Conservation (phyloP, 2,329 filamentous ascomycete genomes). For the Fusarium miscanthi region DNA sequence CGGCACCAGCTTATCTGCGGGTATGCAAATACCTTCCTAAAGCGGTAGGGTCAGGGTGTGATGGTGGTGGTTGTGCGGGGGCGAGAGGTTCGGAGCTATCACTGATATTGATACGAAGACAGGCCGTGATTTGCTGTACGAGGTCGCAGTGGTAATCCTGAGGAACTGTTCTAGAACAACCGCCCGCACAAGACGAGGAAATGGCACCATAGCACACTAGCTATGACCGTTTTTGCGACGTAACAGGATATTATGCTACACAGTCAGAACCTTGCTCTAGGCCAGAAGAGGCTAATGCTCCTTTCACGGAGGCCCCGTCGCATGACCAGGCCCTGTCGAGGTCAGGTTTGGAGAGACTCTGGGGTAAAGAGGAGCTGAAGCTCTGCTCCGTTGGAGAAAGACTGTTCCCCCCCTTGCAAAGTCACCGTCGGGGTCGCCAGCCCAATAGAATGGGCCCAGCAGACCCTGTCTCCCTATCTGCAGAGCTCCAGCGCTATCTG, state of each 20-base stretch:
- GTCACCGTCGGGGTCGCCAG: background rate
- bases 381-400: background rate
- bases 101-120: background rate
- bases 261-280: background rate
- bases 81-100: background rate
- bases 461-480: background rate
- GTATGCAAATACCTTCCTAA: slow-evolving; percentile 10
- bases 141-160: background rate
- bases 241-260: background rate
- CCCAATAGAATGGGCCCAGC: background rate
- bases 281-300: background rate
- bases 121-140: background rate
- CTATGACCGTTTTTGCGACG: background rate
- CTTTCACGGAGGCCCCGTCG: background rate
- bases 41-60: background rate
- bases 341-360: slow-evolving; percentile 4
- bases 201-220: background rate
- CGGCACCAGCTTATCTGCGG: slow-evolving; percentile 29
- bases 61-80: background rate
- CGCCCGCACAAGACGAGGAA: background rate
- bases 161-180: slow-evolving; percentile 28
- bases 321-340: background rate
- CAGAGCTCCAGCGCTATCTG: slow-evolving; percentile 18
- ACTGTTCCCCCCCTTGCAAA: background rate
- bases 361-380: slow-evolving; percentile 13